Evolutionary conservation across 140 eudicot species (phyloP), one percentile per base, ranked within the genome.

Genomic region (Anethum foeniculum): DNA sequence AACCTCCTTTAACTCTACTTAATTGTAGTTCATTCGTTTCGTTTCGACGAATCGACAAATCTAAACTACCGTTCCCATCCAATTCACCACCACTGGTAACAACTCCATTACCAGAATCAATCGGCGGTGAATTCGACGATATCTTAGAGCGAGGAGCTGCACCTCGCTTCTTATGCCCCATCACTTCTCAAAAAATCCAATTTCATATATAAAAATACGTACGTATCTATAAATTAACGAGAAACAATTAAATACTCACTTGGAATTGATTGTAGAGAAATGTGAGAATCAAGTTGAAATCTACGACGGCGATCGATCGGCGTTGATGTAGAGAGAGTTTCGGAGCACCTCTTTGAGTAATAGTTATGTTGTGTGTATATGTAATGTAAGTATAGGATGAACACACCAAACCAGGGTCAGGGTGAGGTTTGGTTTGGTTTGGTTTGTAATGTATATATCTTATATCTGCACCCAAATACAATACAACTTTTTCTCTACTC

Each of bases 121-220:
- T 34, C 84, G 77, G 81, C 74, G 75, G 81, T 3, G 34, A 39
- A 41, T 60, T 72, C 62, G 19, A 16, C 0, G 62, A n/a, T 27
- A 87, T 44, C 78, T 89, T 93, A 84, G 97, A 87, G 88, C 98
- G 95, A 83, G 91, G 82, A 80, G 89, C 90, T 84, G 81, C 69
- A 71, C 65, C 85, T 79, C 95, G 93, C 95, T 93, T 93, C 88
- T 93, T 93, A 67, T 88, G 96, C 85, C 98, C 98, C 98, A 93
- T 92, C 47, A 82, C 73, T 19, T 79, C 39, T 76, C 6, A 82
- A 71, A 64, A 84, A 80, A 85, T 56, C 83, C n/a, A 84, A 83
- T 84, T 82, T 77, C 86, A 88, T 88, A 74, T 80, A 85, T 51
- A 6, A 0, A 2, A 0, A 2, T 13, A 47, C 0, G 16, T 13